phyloP scores from a whole-genome alignment of 352 stramenopile species.

The Globisporangium paroecandrum region DNA sequence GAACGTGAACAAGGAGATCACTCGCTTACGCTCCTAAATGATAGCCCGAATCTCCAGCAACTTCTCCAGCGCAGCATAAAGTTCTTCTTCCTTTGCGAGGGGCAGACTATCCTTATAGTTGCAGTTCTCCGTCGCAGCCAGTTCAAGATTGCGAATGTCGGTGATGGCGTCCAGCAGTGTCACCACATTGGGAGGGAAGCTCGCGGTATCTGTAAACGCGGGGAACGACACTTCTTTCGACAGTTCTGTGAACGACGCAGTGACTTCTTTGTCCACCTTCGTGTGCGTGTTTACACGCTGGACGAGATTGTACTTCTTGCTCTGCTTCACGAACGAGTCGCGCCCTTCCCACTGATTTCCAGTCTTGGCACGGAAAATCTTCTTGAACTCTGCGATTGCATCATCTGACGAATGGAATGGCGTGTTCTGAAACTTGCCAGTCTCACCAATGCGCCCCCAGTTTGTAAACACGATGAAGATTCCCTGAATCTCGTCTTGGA shows the following conservation, averaged over 20 bases:
- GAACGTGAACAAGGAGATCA: no score
- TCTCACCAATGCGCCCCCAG: slow-evolving; percentile 72
- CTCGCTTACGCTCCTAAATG: slow-evolving; percentile 57
- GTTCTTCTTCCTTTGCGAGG: slow-evolving; percentile 57
- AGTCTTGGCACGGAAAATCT: slow-evolving; percentile 79
- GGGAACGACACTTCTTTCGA: slow-evolving; percentile 30
- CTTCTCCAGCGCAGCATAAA: slow-evolving; percentile 40
- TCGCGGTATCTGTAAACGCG: slow-evolving; percentile 28
- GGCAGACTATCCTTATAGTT: slow-evolving; percentile 53
- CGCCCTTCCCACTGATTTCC: slow-evolving; percentile 61
- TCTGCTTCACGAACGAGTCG: slow-evolving; percentile 50
- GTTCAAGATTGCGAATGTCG: slow-evolving; percentile 62
- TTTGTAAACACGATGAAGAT: slow-evolving; percentile 81
- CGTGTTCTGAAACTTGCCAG: slow-evolving; percentile 76
- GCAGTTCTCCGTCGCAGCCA: slow-evolving; percentile 51
- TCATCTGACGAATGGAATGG: slow-evolving; percentile 53
- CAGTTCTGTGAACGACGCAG: slow-evolving; percentile 43
- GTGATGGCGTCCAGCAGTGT: slow-evolving; percentile 67
- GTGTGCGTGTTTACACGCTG: slow-evolving; percentile 56
- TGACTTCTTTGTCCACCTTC: slow-evolving; percentile 55
- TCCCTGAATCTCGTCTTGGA: slow-evolving; percentile 61
- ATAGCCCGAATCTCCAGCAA: slow-evolving; percentile 45
- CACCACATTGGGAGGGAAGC: slow-evolving; percentile 29
- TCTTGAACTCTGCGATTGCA: slow-evolving; percentile 71
- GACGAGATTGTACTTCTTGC: slow-evolving; percentile 73